Evolutionary conservation across 192 early-diverging fungal species (phyloP).

Genomic region (Coemansia biformis): DNA sequence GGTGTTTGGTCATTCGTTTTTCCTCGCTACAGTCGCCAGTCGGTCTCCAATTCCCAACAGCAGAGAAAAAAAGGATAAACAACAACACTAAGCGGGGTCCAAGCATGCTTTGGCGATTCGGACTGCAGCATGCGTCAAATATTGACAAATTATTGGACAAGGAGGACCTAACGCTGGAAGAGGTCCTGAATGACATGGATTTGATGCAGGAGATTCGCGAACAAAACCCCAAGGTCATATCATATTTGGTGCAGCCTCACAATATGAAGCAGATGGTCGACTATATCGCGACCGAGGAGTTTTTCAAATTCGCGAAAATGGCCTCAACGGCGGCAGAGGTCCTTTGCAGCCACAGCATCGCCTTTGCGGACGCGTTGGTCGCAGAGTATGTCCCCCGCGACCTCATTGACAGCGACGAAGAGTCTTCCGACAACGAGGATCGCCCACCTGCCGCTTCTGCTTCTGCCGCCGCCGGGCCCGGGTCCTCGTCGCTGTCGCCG

Average conservation of each 20-base stretch:
- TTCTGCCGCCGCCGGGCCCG: too few relatives aligned
- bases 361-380: conserved; percentile 38
- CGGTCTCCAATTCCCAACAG: too few relatives aligned
- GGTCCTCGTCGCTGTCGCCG: too few relatives aligned
- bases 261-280: conserved; percentile 71
- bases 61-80: conserved; percentile 1
- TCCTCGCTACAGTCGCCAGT: too few relatives aligned
- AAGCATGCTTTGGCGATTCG: conserved; percentile 89
- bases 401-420: conserved; percentile 43
- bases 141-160: conserved; percentile 91
- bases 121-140: conserved; percentile 83
- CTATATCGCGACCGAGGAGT: conserved; percentile 78
- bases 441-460: background rate
- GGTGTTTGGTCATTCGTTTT: too few relatives aligned
- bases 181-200: conserved; percentile 88
- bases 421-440: conserved; percentile 17
- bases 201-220: conserved; percentile 92
- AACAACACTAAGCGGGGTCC: too few relatives aligned
- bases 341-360: conserved; percentile 45
- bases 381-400: conserved; percentile 27
- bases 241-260: conserved; percentile 67
- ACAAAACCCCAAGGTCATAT: conserved; percentile 85
- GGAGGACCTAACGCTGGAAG: conserved; percentile 83
- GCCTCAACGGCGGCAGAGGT: conserved; percentile 45
- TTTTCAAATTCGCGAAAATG: conserved; percentile 61